Evolutionary conservation across 1,284 basidiomycete genomes (phyloP), one percentile per base, ranked within the genome.

Genomic region (Cystobasidium pallidum): DNA sequence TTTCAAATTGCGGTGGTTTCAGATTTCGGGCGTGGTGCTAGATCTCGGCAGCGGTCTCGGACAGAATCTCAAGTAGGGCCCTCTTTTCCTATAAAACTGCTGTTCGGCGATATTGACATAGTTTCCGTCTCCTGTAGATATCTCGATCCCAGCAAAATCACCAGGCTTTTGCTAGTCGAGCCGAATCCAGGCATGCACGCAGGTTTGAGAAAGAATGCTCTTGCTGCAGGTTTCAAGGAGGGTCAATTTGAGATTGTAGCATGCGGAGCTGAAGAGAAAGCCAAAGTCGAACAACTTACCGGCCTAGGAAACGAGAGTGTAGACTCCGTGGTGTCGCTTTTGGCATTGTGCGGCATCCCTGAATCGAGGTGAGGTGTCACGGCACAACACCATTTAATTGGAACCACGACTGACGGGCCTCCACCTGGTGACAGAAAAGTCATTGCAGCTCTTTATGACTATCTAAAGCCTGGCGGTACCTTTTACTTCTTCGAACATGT

Each of bases 401-500:
- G 6, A 17, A n/a, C 13, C 21, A 19, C 3, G 26, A n/a, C 30
- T 52, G 49, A 66, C 21, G 10, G 21, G 39, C 28, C 36, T 32
- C 10, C 28, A 17, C 15, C 11, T 45, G n/a, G 39, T 45, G n/a
- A 8, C 58, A 71, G 68, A 19, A 49, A 43, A 28, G 70, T 72
- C n/a, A 72, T 72, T 58, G 70, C 62, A 11, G 63, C 62, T 13
- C 49, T 72, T 2, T 72, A 72, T 28, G 70, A 72, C 17, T 72
- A 72, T 55, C n/a, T 72, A 19, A 72, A 72, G 34, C 70, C 70
- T 17, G 70, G 70, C 21, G 70, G 70, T 34, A 51, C 47, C 1
- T 72, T 72, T 32, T 63, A 55, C 19, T 72, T 66, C 63, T 72
- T 72, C 30, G 70, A 72, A 30, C 70, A 72, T 59, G 62, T 65